phyloP scores from a whole-genome alignment of 371 early-diverging fungal genomes.

The Rhizopus sp. region DNA sequence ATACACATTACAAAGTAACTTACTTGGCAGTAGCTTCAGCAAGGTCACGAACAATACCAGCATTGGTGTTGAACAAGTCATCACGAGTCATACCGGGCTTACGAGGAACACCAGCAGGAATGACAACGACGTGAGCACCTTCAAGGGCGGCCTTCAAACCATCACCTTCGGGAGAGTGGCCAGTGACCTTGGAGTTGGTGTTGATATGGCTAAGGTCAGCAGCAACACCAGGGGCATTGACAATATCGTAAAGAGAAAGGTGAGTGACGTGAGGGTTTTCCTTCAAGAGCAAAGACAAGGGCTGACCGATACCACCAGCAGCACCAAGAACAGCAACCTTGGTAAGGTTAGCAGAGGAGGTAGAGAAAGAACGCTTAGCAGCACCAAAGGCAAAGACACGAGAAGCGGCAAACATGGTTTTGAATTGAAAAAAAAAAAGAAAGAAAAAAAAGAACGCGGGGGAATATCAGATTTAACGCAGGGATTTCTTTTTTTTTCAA shows the following conservation, averaged over 20 bases:
- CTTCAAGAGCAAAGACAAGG: conserved; percentile 88
- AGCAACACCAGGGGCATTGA: conserved; percentile 96
- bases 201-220: conserved; percentile 98
- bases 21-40: conserved; percentile 68
- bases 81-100: conserved; percentile 99
- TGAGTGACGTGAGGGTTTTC: conserved; percentile 80
- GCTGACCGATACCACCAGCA: conserved; percentile 93
- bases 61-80: conserved; percentile 98
- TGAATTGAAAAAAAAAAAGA: conserved; percentile 21
- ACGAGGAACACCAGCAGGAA: conserved; percentile 99
- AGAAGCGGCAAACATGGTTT: conserved; percentile 51
- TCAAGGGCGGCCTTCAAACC: conserved; percentile 86
- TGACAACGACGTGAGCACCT: conserved; percentile 91
- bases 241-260: conserved; percentile 94
- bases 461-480: not conserved
- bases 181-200: conserved; percentile 85
- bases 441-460: conserved; percentile 12
- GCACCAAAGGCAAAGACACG: conserved; percentile 51
- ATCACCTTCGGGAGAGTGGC: conserved; percentile 84
- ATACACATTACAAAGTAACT: conserved; percentile 14
- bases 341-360: conserved; percentile 68
- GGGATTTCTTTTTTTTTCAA: not conserved
- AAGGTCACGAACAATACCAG: conserved; percentile 91
- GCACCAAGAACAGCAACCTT: conserved; percentile 87
- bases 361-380: conserved; percentile 71